phyloP scores from a whole-genome alignment of 2,329 filamentous ascomycete species.

The Emmonsiellopsis sp. region DNA sequence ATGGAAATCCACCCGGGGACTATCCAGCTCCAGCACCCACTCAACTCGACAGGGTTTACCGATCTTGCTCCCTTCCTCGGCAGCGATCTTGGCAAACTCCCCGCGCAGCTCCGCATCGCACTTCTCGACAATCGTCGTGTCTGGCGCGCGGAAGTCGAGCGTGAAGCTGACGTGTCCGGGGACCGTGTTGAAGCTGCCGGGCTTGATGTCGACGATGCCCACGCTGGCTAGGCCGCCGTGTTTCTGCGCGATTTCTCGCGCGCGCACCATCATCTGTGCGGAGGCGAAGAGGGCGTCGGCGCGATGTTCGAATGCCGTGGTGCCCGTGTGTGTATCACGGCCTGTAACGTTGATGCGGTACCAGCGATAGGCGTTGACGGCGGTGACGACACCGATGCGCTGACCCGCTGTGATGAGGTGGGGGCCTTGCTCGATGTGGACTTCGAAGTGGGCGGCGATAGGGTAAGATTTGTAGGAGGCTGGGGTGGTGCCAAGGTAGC shows the following conservation, averaged over 20 bases:
- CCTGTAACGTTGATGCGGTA: conserved; percentile 58
- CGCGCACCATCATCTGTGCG: conserved; percentile 57
- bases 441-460: conserved; percentile 69
- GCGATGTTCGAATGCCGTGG: conserved; percentile 58
- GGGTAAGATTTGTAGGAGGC: conserved; percentile 52
- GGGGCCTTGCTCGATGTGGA: conserved; percentile 79
- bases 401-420: conserved; percentile 57
- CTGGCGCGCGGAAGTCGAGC: conserved; percentile 56
- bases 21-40: conserved; percentile 54
- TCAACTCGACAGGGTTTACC: conserved; percentile 46
- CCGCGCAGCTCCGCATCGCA: conserved; percentile 48
- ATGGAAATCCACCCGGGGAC: conserved; percentile 56
- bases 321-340: conserved; percentile 64
- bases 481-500: conserved; percentile 54
- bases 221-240: conserved; percentile 58
- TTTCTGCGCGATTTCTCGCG: conserved; percentile 53
- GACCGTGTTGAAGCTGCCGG: conserved; percentile 66
- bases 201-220: conserved; percentile 57
- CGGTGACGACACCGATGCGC: conserved; percentile 61
- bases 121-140: conserved; percentile 47
- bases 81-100: conserved; percentile 53
- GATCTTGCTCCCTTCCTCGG: conserved; percentile 45
- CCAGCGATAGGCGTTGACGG: conserved; percentile 70
- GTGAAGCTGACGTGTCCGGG: conserved; percentile 59
- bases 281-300: conserved; percentile 62